phyloP scores from a whole-genome alignment of 164 flowering plant species.

The Warburgia ugandensis region DNA sequence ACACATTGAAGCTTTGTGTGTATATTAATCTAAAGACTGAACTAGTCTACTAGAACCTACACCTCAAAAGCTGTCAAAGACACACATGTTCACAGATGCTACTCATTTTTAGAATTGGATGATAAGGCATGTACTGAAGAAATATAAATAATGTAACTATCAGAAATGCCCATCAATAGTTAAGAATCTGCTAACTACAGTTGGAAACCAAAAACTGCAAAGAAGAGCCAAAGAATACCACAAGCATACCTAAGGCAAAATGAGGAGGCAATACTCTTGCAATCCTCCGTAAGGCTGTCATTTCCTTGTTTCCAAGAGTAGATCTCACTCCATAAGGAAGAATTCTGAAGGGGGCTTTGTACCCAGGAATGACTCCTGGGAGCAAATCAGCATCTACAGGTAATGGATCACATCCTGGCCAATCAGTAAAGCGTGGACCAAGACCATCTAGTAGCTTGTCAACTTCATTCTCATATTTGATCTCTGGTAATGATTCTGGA shows the following conservation, averaged over 20 bases:
- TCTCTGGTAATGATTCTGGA: slow-evolving; percentile 27
- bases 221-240: not conserved
- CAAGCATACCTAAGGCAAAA: slow-evolving; percentile 75
- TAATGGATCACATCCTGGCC: slow-evolving; percentile 79
- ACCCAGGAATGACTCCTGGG: slow-evolving; percentile 62
- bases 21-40: too few relatives aligned
- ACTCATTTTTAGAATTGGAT: too few relatives aligned
- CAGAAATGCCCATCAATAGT: too few relatives aligned
- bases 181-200: too few relatives aligned
- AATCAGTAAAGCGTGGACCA: slow-evolving; percentile 85
- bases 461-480: slow-evolving; percentile 69
- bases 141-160: too few relatives aligned
- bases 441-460: slow-evolving; percentile 67
- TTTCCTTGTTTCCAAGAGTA: slow-evolving; percentile 47
- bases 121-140: too few relatives aligned
- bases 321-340: slow-evolving; percentile 88
- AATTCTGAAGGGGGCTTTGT: slow-evolving; percentile 69
- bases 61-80: too few relatives aligned
- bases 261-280: slow-evolving; percentile 86
- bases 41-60: too few relatives aligned
- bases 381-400: slow-evolving; percentile 98
- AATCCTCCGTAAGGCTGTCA: slow-evolving; percentile 65
- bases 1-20: too few relatives aligned
- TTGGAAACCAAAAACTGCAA: slow-evolving; percentile 1
- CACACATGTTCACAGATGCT: too few relatives aligned